Evolutionary conservation across 805 yeast genomes (phyloP), one percentile per base, ranked within the genome.

Genomic region (Cyberlindnera sargentensis): DNA sequence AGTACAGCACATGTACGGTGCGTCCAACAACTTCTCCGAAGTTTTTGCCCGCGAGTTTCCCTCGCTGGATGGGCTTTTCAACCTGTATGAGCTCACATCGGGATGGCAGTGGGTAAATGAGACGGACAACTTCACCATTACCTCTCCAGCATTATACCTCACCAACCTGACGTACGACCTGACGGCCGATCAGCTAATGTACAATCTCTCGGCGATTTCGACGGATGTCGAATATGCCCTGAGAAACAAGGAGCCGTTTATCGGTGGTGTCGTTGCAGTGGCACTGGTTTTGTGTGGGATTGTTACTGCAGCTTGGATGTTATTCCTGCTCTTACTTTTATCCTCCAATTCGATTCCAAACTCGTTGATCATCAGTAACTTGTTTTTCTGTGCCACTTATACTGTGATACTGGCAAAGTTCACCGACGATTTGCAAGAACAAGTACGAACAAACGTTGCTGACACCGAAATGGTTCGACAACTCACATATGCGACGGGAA

Each of bases 221-320:
- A 5, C 8, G 6, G 37, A n/a, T 3, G 34, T 44, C 4, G 47
- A 44, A 4, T 42, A 37, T 3, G 36, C 36, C 1, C 30, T 44
- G 10, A 32, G 37, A 40, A 46, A 46, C 36, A 64, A 58, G 43
- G 75, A 71, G 43, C 45, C 52, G 1, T 72, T 71, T 42, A 47
- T 53, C 4, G 57, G 61, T 25, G 66, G 76, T 11, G 65, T 69
- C 37, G 58, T 71, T 3, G 58, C 71, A 35, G 62, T 79, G 4
- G 62, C 75, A 36, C 80, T 76, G 60, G 72, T 73, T n/a, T 56
- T 73, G 4, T 69, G 77, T 43, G 76, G 80, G 0, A 66, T 76
- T 20, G 76, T 78, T 47, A 76, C 78, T 5, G 72, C 82, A 11
- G 68, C 81, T 27, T 86, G 95, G 95, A 77, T 84, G 78, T 65